phyloP scores from a whole-genome alignment of 1,284 basidiomycete genomes.

The Wolfiporia cocos region DNA sequence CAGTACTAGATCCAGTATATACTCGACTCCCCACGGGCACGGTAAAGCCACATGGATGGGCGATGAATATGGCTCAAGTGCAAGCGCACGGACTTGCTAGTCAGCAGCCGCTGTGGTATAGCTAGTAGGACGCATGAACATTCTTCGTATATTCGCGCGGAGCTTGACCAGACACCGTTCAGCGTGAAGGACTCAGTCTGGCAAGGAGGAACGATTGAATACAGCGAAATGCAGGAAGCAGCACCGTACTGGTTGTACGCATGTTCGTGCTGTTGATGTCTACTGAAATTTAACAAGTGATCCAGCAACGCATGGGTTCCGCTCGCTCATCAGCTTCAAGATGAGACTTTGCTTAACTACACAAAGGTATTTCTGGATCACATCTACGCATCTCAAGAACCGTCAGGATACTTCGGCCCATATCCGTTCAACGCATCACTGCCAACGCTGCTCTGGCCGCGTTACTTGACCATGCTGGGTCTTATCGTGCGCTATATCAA shows the following conservation, averaged over 20 bases:
- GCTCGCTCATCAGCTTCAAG: slow-evolving; percentile 3
- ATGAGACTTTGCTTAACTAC: slow-evolving; percentile 3
- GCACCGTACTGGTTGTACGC: slow-evolving; percentile 5
- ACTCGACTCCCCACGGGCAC: slow-evolving; percentile 3
- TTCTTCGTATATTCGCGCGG: not conserved
- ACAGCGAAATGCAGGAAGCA: slow-evolving; percentile 5
- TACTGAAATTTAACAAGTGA: not conserved
- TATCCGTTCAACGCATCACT: slow-evolving; percentile 2
- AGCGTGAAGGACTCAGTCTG: slow-evolving; percentile 2
- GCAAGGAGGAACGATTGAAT: slow-evolving; percentile 2
- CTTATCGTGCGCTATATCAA: slow-evolving; percentile 2
- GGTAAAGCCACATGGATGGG: slow-evolving; percentile 3
- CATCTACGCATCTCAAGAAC: not conserved
- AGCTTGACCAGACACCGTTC: not conserved
- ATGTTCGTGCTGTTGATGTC: not conserved
- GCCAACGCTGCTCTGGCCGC: slow-evolving; percentile 2
- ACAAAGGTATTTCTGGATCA: slow-evolving; percentile 1
- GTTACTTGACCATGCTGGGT: slow-evolving; percentile 4
- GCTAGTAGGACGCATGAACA: not conserved
- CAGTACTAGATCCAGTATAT: slow-evolving; percentile 1
- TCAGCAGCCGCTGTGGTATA: slow-evolving; percentile 4
- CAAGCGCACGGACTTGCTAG: slow-evolving; percentile 1
- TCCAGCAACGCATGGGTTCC: slow-evolving; percentile 3
- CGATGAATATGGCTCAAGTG: slow-evolving; percentile 3
- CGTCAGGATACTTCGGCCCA: slow-evolving; percentile 2